Percentiles rank a stretch among this genome's conserved stretches.
phyloP scores from a whole-genome alignment of 208 protist species.

The Crithidia expoeki region DNA sequence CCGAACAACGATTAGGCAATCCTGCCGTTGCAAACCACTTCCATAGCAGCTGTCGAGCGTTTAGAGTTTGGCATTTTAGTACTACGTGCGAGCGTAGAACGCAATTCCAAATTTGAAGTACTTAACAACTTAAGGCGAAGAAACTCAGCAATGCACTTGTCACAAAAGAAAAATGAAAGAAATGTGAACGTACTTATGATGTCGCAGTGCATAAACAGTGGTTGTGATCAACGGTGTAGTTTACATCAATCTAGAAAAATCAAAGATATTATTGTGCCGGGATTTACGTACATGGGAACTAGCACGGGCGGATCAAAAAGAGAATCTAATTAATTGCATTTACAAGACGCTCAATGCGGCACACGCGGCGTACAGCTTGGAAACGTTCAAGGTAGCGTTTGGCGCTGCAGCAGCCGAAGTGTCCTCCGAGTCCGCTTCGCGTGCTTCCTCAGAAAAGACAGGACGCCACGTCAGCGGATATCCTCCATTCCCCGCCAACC shows the following conservation, averaged over 20 bases:
- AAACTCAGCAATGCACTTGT: too few species aligned
- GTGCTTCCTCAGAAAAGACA: constrained; percentile 7
- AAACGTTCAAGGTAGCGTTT: constrained; percentile 15
- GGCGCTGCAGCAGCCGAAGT: background rate
- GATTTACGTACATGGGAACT: too few species aligned
- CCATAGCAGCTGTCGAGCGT: too few species aligned
- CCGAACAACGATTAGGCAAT: too few species aligned
- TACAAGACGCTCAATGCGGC: constrained; percentile 51
- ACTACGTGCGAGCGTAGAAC: too few species aligned
- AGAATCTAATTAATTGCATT: background rate
- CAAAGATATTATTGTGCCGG: too few species aligned
- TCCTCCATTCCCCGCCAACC: background rate
- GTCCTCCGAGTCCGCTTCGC: background rate
- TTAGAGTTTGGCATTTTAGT: too few species aligned
- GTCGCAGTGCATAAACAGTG: too few species aligned
- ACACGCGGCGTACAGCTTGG: constrained; percentile 32
- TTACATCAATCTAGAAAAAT: background rate
- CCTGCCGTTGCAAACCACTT: too few species aligned
- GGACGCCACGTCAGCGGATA: constrained; percentile 18
- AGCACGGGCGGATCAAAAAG: background rate
- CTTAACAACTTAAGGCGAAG: too few species aligned
- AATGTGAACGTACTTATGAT: background rate
- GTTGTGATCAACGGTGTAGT: too few species aligned
- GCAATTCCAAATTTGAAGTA: too few species aligned
- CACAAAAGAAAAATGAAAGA: background rate